These are phyloP conservation scores for Fusarium chlamydosporum DNA, from an alignment of 2,329 filamentous ascomycete species.

Conservation along the genomic window DNA sequence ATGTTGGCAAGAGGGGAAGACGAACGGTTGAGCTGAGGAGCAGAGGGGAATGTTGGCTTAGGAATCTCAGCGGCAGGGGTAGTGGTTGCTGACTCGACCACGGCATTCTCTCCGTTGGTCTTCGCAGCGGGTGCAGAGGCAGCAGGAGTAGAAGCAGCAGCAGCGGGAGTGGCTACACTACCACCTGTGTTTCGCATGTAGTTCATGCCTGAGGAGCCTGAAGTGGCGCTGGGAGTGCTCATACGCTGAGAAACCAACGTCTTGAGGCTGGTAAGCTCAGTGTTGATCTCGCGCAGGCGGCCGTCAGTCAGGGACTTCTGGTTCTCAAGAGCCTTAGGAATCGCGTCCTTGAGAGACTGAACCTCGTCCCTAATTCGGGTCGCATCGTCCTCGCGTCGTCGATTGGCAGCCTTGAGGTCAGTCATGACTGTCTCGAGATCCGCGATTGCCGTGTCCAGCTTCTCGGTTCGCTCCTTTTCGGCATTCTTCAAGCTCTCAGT, in stretches of 20 bases:
- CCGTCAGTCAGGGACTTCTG: conserved; percentile 88
- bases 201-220: conserved; percentile 49
- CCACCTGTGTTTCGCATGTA: conserved; percentile 48
- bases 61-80: conserved; percentile 52
- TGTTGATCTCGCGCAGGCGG: conserved; percentile 85
- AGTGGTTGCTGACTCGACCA: conserved; percentile 45
- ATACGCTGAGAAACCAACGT: conserved; percentile 80
- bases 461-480: conserved; percentile 86
- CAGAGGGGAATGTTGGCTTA: conserved; percentile 50
- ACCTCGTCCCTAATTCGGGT: conserved; percentile 90
- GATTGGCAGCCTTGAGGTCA: conserved; percentile 85
- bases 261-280: conserved; percentile 92
- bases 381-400: conserved; percentile 87
- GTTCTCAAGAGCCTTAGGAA: conserved; percentile 89
- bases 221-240: conserved; percentile 56
- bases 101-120: conserved; percentile 51
- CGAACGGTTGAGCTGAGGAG: conserved; percentile 49
- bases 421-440: conserved; percentile 88
- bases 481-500: conserved; percentile 89
- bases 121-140: conserved; percentile 39
- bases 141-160: conserved; percentile 49
- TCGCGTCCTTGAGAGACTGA: conserved; percentile 82
- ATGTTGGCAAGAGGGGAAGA: conserved; percentile 58
- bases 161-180: conserved; percentile 40
- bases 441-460: conserved; percentile 82